Evolutionary conservation across 257 asterid genomes (phyloP), one percentile per base, ranked within the genome.

Genomic region (Plantago elongata): DNA sequence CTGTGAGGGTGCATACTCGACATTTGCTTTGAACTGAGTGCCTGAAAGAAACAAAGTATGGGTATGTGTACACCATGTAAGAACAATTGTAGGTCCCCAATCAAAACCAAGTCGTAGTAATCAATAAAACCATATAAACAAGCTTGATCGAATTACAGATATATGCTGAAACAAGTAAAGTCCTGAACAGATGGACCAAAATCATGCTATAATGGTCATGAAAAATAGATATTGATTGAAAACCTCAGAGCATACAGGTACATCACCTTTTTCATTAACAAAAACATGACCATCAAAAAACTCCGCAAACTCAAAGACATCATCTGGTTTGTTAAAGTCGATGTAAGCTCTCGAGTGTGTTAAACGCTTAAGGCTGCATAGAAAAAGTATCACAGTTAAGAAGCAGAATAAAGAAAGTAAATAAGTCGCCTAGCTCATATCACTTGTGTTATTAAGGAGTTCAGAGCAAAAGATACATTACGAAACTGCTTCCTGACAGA

Each of bases 1-100:
- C 72, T 93, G 99, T 57, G 95, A 93, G 72, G 99, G 99, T 71
- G 96, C 96, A 79, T 85, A 93, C 82, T 93, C 99, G 50, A 93
- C 97, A 63, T 84, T 65, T 63, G 86, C 76, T 82, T 82, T 87
- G 75, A 79, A 83, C 70, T 93, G 99, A 70, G 96, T 79, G 69
- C 99, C 99, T 93, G 79, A 64, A 63, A 69, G 12, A 62, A 16
- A 61, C 34, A 73, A 55, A 64, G 40, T 34, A 34, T 34, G 40
- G 8, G 40, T 34, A 34, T 34, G 40, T 34, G 27, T 34, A 34
- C 0, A 34, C 40, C 40, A 34, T 3, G 40, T 34, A 34, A 34
- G 8, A 34, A 34, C 5, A 34, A 34, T 34, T 34, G 40, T 7
- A 34, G 40, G 8, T 34, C 40, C 40, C 40, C 8, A 4, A 34